These are phyloP conservation scores for Echium plantagineum DNA, from an alignment of 257 asterid species.

Conservation along the genomic window DNA sequence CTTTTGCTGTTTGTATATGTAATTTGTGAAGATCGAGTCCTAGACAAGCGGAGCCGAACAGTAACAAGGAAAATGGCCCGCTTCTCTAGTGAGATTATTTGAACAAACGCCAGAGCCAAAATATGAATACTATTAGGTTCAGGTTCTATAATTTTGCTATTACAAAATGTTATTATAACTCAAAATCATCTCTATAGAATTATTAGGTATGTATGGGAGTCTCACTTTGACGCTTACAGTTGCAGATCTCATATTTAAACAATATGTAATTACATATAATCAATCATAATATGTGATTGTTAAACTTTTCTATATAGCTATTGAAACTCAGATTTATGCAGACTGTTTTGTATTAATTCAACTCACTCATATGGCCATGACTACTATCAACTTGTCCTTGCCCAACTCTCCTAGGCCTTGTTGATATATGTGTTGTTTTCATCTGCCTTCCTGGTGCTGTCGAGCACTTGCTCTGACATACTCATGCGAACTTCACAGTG, in stretches of 20 bases:
- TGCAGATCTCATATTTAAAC: neutral
- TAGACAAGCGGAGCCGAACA: too few species aligned
- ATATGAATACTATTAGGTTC: neutral
- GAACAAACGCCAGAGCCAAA: too few species aligned
- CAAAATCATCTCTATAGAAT: too few species aligned
- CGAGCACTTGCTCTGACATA: too few species aligned
- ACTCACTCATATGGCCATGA: neutral
- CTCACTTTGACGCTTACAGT: neutral
- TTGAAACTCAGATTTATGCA: neutral
- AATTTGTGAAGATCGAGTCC: neutral
- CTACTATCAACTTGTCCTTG: neutral
- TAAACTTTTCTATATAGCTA: neutral
- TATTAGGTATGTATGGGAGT: neutral
- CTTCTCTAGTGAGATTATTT: too few species aligned
- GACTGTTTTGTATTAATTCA: neutral
- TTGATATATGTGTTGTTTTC: neutral
- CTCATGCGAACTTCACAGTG: too few species aligned
- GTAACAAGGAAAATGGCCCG: too few species aligned
- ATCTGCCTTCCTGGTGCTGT: neutral
- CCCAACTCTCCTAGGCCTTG: too few species aligned
- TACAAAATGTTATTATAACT: neutral
- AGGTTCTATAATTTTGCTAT: neutral
- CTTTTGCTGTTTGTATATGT: neutral
- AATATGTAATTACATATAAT: neutral
- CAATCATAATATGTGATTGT: neutral